Percentiles rank a stretch among this genome's conserved stretches.
phyloP scores from a whole-genome alignment of 352 stramenopile species.

The Phytophthora meadii region DNA sequence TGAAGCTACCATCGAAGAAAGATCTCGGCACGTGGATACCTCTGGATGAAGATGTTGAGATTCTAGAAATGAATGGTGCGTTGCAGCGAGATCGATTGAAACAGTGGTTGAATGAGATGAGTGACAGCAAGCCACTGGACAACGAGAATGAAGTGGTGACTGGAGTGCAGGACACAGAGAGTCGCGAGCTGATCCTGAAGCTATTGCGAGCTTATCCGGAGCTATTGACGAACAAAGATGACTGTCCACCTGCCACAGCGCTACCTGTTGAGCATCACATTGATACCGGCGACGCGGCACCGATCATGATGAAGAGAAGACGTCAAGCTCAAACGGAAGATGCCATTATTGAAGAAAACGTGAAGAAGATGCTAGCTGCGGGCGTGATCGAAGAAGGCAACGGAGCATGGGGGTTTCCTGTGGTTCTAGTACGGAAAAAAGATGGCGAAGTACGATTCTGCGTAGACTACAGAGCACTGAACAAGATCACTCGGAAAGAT shows the following conservation, averaged over 20 bases:
- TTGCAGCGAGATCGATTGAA: background rate
- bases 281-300: background rate
- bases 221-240: background rate
- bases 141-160: no score
- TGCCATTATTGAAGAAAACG: no score
- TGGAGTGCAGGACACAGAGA: no score
- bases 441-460: background rate
- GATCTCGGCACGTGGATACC: slow-evolving; percentile 4
- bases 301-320: background rate
- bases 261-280: background rate
- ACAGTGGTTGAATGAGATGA: background rate
- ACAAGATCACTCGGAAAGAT: background rate
- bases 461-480: background rate
- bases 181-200: no score
- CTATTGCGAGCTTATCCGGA: no score
- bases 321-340: background rate
- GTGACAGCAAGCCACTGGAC: no score
- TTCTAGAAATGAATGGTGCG: background rate
- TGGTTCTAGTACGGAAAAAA: background rate
- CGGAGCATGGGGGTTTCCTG: background rate
- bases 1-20: slow-evolving; percentile 1
- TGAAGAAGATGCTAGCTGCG: no score
- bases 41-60: background rate
- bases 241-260: background rate
- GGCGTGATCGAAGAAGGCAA: background rate